Base-by-base conservation (phyloP, 257 asterid genomes). In the Solanum okadae region DNA sequence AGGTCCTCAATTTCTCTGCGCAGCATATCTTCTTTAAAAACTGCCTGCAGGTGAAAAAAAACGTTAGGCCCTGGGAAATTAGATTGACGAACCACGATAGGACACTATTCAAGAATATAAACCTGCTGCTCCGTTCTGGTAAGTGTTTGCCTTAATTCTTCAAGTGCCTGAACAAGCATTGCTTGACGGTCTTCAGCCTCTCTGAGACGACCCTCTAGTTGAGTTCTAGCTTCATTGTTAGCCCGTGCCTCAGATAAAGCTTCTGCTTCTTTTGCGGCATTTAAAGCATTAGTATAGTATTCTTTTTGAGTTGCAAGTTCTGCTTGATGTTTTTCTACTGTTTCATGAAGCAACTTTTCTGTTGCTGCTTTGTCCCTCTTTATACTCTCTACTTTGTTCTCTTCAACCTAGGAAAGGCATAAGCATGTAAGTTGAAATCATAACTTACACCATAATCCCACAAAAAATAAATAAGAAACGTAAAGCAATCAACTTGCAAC, bases 1-100 rank as follows among this genome's bases (percentile, higher is more conserved):
- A 96, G 98, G 92, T 97, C 99, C 91, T 97, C 99, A 86, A 95
- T 93, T 88, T 97, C 99, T 93, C 93, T 94, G 79, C 93, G 98
- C 89, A 96, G 94, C 96, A 95, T 97, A 87, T 97, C 99, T 94
- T 97, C 99, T 90, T 94, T 95, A 61, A 93, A 95, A 89, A 93
- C 98, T 59, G 95, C 98, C 99, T 97, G 97, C 90, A 92, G 82
- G 85, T 90, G 35, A 83, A 89, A 22, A 52, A 81, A 87, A 83
- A 90, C 3, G 16, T 70, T 72, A 72, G 71, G 67, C 71, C 31
- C 27, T 31, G 61, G 34, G 34, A 42, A 40, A 71, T 42, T 63
- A 72, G 29, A 86, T 86, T n/a, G 29, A 82, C 29, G 7, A 78
- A 81, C 15, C 27, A 15, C 49, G 12, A 42, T 72, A 73, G 44